Base-by-base conservation (phyloP, 257 asterid species). In the Prunella vulgaris region DNA sequence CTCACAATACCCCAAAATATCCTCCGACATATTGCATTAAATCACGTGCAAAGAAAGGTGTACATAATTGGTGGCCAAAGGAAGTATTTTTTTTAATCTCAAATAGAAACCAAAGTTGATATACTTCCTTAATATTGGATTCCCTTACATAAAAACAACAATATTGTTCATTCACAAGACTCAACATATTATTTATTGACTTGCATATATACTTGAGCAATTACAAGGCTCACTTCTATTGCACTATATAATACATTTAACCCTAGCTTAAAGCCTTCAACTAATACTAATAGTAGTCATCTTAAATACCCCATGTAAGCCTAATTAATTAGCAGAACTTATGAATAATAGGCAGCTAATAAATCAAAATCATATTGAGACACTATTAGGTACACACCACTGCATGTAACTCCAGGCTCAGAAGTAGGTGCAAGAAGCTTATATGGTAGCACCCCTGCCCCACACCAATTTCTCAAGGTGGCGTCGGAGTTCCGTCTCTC, bases 301-400 rank as follows among this genome's bases (percentile, higher is more conserved):
- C 71, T 40, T 74, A 70, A 46, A n/a, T n/a, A n/a, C n/a, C 20
- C 4, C 77, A 52, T 18, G 2, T 37, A 67, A 51, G 10, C 66
- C 69, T 27, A 71, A 64, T 71, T 13, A 77, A 60, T 58, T 17
- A 64, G 65, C 69, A 42, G n/a, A n/a, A n/a, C n/a, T n/a, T n/a
- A n/a, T n/a, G n/a, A n/a, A n/a, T 38, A 17, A 3, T 9, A 42
- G 24, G 48, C 13, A 0, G 49, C 59, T 90, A 18, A 52, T 25
- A 1, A 25, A n/a, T n/a, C n/a, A n/a, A n/a, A n/a, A n/a, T 52
- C 76, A 94, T 77, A 94, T 94, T 0, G 99, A 94, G 59, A 94
- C 95, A 63, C 99, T 94, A 76, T 94, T 94, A 5, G 99, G 99
- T 3, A 94, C 95, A 1, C n/a, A n/a, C 99, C 98, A 74, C 96